phyloP scores from a whole-genome alignment of 192 early-diverging fungal genomes.

The Ambispora gerdemannii region DNA sequence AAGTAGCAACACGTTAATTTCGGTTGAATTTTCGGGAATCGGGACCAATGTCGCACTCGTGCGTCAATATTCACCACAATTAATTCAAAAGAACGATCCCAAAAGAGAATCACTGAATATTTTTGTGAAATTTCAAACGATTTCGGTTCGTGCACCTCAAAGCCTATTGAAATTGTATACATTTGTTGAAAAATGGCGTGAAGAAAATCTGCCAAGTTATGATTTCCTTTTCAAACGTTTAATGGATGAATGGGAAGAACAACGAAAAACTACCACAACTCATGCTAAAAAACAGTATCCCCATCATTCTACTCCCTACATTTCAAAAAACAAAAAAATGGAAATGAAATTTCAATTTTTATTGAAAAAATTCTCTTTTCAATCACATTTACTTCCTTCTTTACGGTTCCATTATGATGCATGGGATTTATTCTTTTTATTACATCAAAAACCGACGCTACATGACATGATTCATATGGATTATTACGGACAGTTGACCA shows the following conservation, averaged over 20 bases:
- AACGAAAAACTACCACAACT: slow-evolving; percentile 33
- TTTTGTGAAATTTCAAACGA: slow-evolving; percentile 45
- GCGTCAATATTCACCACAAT: slow-evolving; percentile 36
- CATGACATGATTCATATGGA: slow-evolving; percentile 15
- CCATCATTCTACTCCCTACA: slow-evolving; percentile 4
- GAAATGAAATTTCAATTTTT: slow-evolving; percentile 64
- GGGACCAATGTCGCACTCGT: slow-evolving; percentile 46
- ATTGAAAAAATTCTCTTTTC: slow-evolving; percentile 51
- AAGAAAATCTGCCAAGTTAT: slow-evolving; percentile 58
- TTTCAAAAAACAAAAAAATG: slow-evolving; percentile 35
- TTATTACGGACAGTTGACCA: slow-evolving; percentile 47
- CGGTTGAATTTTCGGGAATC: slow-evolving; percentile 43
- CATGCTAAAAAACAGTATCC: not conserved
- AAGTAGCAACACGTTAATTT: slow-evolving; percentile 38
- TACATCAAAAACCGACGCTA: slow-evolving; percentile 21
- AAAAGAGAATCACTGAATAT: slow-evolving; percentile 46
- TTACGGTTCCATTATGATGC: slow-evolving; percentile 58
- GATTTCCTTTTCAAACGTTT: slow-evolving; percentile 70
- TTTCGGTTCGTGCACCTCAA: slow-evolving; percentile 50
- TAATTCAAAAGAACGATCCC: slow-evolving; percentile 35
- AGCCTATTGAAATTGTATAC: slow-evolving; percentile 70
- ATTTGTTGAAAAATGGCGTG: slow-evolving; percentile 76
- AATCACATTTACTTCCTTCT: slow-evolving; percentile 64
- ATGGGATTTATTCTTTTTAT: slow-evolving; percentile 49
- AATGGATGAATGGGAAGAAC: slow-evolving; percentile 65